Percentiles rank a stretch among this genome's conserved stretches.
These are phyloP conservation scores for Gamsiella multidivaricata DNA, from an alignment of 192 early-diverging fungal genomes.

Conservation along the genomic window DNA sequence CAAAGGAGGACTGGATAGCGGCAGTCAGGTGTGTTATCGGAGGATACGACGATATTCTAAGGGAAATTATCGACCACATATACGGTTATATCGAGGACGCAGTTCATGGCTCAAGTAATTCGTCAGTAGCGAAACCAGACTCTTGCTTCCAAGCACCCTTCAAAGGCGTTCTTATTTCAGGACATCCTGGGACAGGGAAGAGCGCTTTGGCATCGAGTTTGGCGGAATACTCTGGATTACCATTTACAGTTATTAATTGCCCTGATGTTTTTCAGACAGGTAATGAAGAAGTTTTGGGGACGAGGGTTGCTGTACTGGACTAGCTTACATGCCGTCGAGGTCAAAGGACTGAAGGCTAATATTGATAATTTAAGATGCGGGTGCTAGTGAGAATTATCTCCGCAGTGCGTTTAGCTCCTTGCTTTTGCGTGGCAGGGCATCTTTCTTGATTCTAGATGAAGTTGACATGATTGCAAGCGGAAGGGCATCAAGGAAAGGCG, in stretches of 20 bases:
- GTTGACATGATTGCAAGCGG: conserved; percentile 63
- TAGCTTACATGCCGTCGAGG: not conserved
- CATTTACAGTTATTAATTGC: conserved; percentile 59
- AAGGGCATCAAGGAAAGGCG: conserved; percentile 48
- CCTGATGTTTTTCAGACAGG: conserved; percentile 63
- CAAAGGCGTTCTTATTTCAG: conserved; percentile 60
- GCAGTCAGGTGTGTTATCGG: conserved; percentile 32
- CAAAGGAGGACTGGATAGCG: conserved; percentile 19
- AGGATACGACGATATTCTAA: conserved; percentile 48
- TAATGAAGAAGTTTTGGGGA: conserved; percentile 1
- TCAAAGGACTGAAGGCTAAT: not conserved
- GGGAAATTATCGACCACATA: conserved; percentile 34
- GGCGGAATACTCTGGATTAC: conserved; percentile 56
- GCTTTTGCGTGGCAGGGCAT: conserved; percentile 28
- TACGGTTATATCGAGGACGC: conserved; percentile 32
- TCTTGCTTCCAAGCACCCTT: conserved; percentile 23
- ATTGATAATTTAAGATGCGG: conserved; percentile 56
- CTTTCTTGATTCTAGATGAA: conserved; percentile 67
- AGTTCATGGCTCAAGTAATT: not conserved
- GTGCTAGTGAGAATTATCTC: conserved; percentile 64
- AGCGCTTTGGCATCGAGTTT: conserved; percentile 58
- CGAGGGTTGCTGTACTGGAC: not conserved
- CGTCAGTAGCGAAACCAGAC: not conserved
- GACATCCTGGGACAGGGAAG: conserved; percentile 67
- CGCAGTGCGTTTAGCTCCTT: conserved; percentile 48